Evolutionary conservation across 1,139 yeast genomes (phyloP), one percentile per base, ranked within the genome.

Genomic region (Lodderomyces metapsilosis): DNA sequence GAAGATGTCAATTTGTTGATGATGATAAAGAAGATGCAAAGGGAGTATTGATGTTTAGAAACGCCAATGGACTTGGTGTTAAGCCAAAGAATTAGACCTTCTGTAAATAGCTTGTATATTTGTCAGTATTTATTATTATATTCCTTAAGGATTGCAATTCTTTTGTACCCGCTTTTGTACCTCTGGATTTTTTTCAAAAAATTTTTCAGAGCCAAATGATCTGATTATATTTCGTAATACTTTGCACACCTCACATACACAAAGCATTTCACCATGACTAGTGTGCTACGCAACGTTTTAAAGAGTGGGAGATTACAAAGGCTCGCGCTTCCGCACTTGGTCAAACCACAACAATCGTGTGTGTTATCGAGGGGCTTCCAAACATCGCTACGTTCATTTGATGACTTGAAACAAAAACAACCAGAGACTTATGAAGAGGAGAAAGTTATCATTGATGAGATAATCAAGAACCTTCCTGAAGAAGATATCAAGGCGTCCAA

Each of bases 1-100:
- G 95, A 66, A 57, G 75, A 52, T 87, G 96, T 62, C 94, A 87
- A 63, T 87, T 78, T 57, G 91, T 88, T 45, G 95, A 87, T 50
- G 95, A 88, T 53, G 83, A 80, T 49, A 59, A 54, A 37, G 60
- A 57, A 27, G 69, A 76, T 53, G 84, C 60, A 30, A 76, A 80
- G 52, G 95, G 84, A 43, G 78, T 79, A 25, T 56, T 69, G 66
- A 79, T 79, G 85, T 79, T 63, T 54, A 76, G 85, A 71, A 79
- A 79, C 54, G 57, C 62, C 49, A 79, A 79, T 56, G 71, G 73
- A 34, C 48, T 66, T 34, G 84, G 84, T 51, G 64, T 66, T 35
- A 80, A 80, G 50, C 62, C 67, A 30, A 55, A 39, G 46, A 61
- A 64, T 48, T 61, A 59, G 36, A 11, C 7, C 22, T n/a, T n/a